These are phyloP conservation scores for Globisporangium rhizosaccharum DNA, from an alignment of 352 stramenopile species.

Conservation along the genomic window DNA sequence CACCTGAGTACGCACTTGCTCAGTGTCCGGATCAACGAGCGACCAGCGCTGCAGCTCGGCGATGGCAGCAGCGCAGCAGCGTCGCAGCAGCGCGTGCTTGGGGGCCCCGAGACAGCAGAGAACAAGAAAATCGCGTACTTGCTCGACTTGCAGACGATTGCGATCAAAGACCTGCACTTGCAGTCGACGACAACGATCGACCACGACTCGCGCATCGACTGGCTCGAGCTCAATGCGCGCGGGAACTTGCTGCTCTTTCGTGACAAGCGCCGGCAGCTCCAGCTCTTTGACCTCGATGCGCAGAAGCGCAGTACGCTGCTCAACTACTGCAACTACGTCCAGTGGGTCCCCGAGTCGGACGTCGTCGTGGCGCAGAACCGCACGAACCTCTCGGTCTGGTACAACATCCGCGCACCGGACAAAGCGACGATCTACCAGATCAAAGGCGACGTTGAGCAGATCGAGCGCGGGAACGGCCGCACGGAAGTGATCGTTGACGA, in stretches of 20 bases:
- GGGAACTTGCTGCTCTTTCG: slow-evolving; percentile 91
- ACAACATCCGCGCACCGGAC: slow-evolving; percentile 92
- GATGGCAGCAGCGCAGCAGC: slow-evolving; percentile 20
- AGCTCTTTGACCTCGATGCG: slow-evolving; percentile 89
- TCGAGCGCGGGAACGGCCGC: slow-evolving; percentile 88
- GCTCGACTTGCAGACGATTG: slow-evolving; percentile 91
- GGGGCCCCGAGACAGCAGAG: slow-evolving; percentile 28
- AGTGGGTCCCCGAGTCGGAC: slow-evolving; percentile 95
- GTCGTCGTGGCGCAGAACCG: slow-evolving; percentile 94
- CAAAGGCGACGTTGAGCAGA: slow-evolving; percentile 94
- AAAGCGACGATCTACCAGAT: slow-evolving; percentile 94
- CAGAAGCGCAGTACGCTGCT: slow-evolving; percentile 87
- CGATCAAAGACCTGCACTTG: slow-evolving; percentile 79
- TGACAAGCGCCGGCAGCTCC: slow-evolving; percentile 88
- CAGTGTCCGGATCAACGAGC: slow-evolving; percentile 92
- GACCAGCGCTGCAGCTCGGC: slow-evolving; percentile 20
- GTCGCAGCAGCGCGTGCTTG: slow-evolving; percentile 18
- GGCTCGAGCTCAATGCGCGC: slow-evolving; percentile 92
- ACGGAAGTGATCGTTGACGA: slow-evolving; percentile 95
- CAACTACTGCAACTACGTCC: slow-evolving; percentile 95
- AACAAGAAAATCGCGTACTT: slow-evolving; percentile 95
- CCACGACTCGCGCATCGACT: slow-evolving; percentile 91
- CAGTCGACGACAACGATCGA: slow-evolving; percentile 85
- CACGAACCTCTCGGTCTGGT: slow-evolving; percentile 91
- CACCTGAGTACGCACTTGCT: slow-evolving; percentile 90